Base-by-base conservation (phyloP, 805 yeast genomes). In the Nakazawaea sp. region DNA sequence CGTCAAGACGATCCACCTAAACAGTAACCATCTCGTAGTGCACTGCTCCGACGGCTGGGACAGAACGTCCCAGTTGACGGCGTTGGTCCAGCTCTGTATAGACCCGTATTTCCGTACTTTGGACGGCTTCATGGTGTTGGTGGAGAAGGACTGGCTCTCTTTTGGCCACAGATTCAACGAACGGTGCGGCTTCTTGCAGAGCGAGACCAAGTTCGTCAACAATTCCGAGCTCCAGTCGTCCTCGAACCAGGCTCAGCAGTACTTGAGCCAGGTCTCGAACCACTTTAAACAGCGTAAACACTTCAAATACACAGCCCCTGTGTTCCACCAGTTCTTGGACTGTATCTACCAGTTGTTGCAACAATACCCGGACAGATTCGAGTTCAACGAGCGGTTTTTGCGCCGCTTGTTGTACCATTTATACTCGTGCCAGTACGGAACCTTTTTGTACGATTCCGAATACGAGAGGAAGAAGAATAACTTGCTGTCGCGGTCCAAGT, bases 21-120 rank as follows among this genome's bases (percentile, higher is more conserved):
- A 87, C 56, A 76, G 79, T 44, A 82, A 92, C 15, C 94, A 90
- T 55, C 70, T 90, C 4, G 54, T 92, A 8, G 72, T 92, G 5
- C 98, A 92, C 61, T 92, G 98, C 55, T 87, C 97, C 1, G 98
- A 92, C 62, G 98, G 98, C 1, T 92, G 98, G 98, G 98, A 92
- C 54, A 66, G 98, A 41, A 92, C 98, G 0, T 77, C 97, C 0
- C 97, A 92, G 53, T 74, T 89, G 1, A 71, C 88, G 5, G 81
- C 96, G 2, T 61, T 92, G 43, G 75, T 89, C 18, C 90, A 90
- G 58, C 59, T 92, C 4, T 85, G 96, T 51, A 64, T 89, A 7
- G 97, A 92, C 55, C 97, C 97, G 1, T 86, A 75, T 53, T 92
- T 70, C 57, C 68, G 98, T 45, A 89, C 97, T 0, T 45, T 85